Conservation (phyloP, 768 basidiomycete species). For the Hirschioporus abietinus region DNA sequence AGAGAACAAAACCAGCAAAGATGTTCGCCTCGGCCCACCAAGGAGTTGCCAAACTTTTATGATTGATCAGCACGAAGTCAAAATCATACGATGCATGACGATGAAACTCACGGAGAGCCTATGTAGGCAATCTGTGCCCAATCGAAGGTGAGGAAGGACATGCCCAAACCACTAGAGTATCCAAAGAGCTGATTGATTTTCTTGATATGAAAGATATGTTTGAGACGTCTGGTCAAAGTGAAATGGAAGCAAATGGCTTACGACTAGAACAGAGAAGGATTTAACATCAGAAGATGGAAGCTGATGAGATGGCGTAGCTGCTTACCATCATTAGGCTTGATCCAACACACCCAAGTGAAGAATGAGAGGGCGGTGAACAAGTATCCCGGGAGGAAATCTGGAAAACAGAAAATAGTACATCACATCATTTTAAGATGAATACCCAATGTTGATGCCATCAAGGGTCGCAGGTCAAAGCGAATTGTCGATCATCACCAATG, state of each 20-base stretch:
- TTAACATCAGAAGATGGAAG: conserved; percentile 23
- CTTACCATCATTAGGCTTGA: conserved; percentile 54
- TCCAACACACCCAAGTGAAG: conserved; percentile 54
- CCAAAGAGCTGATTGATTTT: conserved; percentile 74
- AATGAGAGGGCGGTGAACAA: conserved; percentile 40
- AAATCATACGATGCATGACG: conserved; percentile 46
- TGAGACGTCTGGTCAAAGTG: conserved; percentile 8
- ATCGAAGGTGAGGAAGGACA: conserved; percentile 77
- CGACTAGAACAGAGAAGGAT: conserved; percentile 8
- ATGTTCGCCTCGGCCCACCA: conserved; percentile 84
- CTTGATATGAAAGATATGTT: conserved; percentile 21
- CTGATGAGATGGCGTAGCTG: conserved; percentile 10
- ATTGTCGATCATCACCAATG: too few relatives aligned
- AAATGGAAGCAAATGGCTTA: not conserved
- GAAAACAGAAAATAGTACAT: conserved; percentile 37
- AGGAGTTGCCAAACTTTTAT: conserved; percentile 51
- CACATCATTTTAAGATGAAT: not conserved
- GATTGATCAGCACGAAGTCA: not conserved
- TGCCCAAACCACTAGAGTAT: conserved; percentile 41
- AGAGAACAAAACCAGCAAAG: conserved; percentile 52
- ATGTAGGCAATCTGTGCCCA: conserved; percentile 61
- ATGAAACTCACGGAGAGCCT: conserved; percentile 64
- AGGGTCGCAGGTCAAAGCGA: not conserved
- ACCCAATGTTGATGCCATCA: not conserved
- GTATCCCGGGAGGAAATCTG: conserved; percentile 60